Evolutionary conservation across 495 filamentous ascomycete genomes (phyloP).

Genomic region (Xylaria venustula): DNA sequence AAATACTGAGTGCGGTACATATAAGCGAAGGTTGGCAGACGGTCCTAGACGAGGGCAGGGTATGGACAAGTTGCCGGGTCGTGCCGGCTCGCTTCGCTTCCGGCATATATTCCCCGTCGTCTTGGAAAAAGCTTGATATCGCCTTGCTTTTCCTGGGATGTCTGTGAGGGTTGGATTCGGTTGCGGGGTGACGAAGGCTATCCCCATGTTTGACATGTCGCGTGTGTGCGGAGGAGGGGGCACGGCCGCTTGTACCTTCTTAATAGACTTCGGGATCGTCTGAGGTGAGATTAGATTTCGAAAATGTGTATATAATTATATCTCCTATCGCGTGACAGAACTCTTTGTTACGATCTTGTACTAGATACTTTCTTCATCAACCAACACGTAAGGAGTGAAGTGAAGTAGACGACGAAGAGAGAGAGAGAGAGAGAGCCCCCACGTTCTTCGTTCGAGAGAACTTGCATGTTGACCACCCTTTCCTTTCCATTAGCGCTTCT

Average conservation of each 20-base stretch:
- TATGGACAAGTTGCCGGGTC: too few relatives aligned
- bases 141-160: neutral
- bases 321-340: too few relatives aligned
- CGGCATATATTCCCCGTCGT: conserved; percentile 6
- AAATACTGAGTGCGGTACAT: too few relatives aligned
- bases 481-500: neutral
- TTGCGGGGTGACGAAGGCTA: neutral
- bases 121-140: conserved; percentile 14
- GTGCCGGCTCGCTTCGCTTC: too few relatives aligned
- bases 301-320: too few relatives aligned
- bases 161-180: neutral
- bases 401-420: neutral
- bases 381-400: neutral
- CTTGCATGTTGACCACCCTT: neutral
- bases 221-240: neutral
- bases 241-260: conserved; percentile 15
- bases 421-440: neutral
- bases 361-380: neutral
- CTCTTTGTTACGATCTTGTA: conserved; percentile 12
- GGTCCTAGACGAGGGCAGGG: too few relatives aligned
- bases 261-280: neutral
- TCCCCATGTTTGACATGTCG: neutral
- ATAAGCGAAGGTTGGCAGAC: too few relatives aligned
- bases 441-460: neutral
- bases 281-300: too few relatives aligned